Evolutionary conservation across 73 alveolate genomes (phyloP).

Genomic region (Tetrahymena borealis): DNA sequence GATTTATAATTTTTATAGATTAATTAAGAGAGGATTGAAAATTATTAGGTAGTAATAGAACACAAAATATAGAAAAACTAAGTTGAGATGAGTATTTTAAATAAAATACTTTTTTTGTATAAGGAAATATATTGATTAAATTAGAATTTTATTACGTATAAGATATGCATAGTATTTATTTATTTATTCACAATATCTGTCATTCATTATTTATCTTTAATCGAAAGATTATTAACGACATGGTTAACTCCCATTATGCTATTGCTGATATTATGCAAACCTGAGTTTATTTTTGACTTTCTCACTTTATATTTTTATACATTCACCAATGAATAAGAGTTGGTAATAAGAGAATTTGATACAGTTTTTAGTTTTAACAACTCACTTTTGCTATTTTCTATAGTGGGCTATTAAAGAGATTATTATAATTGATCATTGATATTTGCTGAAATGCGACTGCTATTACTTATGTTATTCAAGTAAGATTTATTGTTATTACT

Average conservation of each 20-base stretch:
- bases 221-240: background rate
- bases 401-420: background rate
- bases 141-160: background rate
- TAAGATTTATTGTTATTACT: background rate
- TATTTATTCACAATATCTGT: background rate
- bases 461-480: background rate
- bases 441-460: background rate
- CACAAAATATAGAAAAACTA: no score
- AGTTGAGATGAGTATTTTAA: no score
- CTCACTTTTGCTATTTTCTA: background rate
- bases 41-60: no score
- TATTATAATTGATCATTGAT: background rate
- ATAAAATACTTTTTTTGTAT: no score
- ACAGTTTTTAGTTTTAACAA: background rate
- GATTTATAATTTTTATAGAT: no score
- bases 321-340: background rate
- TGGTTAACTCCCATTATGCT: background rate
- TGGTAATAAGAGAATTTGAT: background rate
- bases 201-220: background rate
- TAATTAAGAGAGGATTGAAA: no score
- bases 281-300: background rate
- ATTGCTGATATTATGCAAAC: background rate
- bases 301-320: background rate
- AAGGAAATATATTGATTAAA: no score
- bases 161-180: background rate